These are phyloP conservation scores for Nakaseomyces delphensis DNA, from an alignment of 1,139 yeast species.

Conservation along the genomic window DNA sequence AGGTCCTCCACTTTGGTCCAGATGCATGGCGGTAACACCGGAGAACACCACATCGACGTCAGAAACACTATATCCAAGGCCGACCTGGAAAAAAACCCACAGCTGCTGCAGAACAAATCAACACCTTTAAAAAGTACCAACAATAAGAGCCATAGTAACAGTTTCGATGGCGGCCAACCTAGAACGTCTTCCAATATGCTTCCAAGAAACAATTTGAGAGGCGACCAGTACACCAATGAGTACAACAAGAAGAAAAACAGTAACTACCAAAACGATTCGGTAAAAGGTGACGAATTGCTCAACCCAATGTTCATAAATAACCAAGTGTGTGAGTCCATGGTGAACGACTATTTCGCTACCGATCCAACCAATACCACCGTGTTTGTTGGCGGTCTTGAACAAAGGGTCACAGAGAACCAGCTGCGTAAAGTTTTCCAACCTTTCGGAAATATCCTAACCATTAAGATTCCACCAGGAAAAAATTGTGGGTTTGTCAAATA, in stretches of 20 bases:
- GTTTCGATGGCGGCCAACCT: slow-evolving; percentile 1
- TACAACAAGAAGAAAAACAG: neutral
- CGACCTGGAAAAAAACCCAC: slow-evolving; percentile 10
- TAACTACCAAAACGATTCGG: neutral
- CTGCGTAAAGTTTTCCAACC: slow-evolving; percentile 67
- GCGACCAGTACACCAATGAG: neutral
- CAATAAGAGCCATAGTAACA: neutral
- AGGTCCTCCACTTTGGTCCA: slow-evolving; percentile 35
- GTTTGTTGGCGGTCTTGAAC: slow-evolving; percentile 84
- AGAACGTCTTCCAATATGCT: neutral
- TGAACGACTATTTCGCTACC: slow-evolving; percentile 26
- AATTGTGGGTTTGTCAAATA: slow-evolving; percentile 92
- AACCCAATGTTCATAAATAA: slow-evolving; percentile 6
- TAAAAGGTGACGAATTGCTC: neutral
- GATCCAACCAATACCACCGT: slow-evolving; percentile 87
- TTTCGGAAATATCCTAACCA: slow-evolving; percentile 76
- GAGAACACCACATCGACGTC: slow-evolving; percentile 7
- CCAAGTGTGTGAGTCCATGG: neutral
- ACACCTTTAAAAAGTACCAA: slow-evolving; percentile 4
- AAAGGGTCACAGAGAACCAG: slow-evolving; percentile 68
- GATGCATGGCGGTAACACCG: slow-evolving; percentile 10
- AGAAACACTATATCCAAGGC: slow-evolving; percentile 10
- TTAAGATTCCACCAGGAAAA: slow-evolving; percentile 84
- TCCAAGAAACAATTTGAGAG: neutral
- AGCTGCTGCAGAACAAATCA: neutral